Conservation (phyloP, 306 rosid genomes). For the Canavalia ensiformis region DNA sequence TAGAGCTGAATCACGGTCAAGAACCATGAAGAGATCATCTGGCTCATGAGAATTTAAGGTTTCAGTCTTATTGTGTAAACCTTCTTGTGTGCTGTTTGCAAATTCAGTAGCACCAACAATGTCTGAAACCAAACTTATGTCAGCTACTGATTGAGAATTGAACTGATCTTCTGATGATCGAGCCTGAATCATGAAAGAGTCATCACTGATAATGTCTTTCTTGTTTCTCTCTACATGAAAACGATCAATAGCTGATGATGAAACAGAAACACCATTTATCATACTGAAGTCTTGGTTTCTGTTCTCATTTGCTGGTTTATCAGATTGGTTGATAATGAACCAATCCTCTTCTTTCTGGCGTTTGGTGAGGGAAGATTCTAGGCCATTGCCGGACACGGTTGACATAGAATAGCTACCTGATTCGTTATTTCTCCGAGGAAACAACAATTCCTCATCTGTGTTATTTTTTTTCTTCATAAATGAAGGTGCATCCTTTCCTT, state of each 20-base stretch:
- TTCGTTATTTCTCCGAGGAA: conserved; percentile 63
- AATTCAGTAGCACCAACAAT: conserved; percentile 66
- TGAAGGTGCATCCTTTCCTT: conserved; percentile 56
- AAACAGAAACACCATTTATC: conserved; percentile 59
- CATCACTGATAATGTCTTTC: conserved; percentile 72
- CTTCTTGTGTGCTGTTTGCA: conserved; percentile 55
- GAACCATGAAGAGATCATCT: conserved; percentile 93
- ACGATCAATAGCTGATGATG: conserved; percentile 53
- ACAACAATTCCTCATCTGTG: conserved; percentile 65
- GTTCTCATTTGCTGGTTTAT: conserved; percentile 51
- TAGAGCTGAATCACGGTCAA: conserved; percentile 76
- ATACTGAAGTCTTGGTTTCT: conserved; percentile 57
- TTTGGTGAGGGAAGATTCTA: conserved; percentile 58
- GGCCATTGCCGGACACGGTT: conserved; percentile 47
- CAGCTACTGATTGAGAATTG: conserved; percentile 66
- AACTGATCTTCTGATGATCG: conserved; percentile 63
- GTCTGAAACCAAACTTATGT: conserved; percentile 70
- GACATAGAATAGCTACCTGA: conserved; percentile 55
- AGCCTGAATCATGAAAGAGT: conserved; percentile 90
- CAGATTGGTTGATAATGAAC: conserved; percentile 62
- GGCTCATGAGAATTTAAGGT: conserved; percentile 66
- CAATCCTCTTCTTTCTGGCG: conserved; percentile 76
- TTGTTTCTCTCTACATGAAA: conserved; percentile 60
- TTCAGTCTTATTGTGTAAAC: conserved; percentile 59
- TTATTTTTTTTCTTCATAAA: conserved; percentile 56